Evolutionary conservation across 768 basidiomycete genomes (phyloP).

Genomic region (Artomyces pyxidatus): DNA sequence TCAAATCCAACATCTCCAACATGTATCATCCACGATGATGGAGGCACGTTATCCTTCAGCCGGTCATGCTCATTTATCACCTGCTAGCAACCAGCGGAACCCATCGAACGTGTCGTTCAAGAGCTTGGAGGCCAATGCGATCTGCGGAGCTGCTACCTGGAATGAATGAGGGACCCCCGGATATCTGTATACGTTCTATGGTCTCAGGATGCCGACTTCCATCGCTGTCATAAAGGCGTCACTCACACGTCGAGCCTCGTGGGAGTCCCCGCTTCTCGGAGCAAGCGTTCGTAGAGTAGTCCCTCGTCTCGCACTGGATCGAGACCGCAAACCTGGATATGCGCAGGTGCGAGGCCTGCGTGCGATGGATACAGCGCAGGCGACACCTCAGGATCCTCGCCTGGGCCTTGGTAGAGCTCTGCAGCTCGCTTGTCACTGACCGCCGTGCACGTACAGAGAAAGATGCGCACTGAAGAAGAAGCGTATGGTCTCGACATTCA

Average conservation of each 20-base stretch:
- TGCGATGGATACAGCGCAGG: slow-evolving; percentile 6
- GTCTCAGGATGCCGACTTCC: too few species aligned
- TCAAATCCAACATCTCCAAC: too few species aligned
- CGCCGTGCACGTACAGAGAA: background rate
- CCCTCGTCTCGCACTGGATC: slow-evolving; percentile 17
- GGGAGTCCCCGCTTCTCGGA: slow-evolving; percentile 11
- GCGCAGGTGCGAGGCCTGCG: slow-evolving; percentile 10
- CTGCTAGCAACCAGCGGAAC: background rate
- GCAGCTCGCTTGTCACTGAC: too few species aligned
- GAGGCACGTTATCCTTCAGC: too few species aligned
- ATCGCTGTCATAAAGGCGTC: background rate
- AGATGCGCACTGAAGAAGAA: background rate
- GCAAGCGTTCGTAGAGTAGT: slow-evolving; percentile 11
- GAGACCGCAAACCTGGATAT: slow-evolving; percentile 13
- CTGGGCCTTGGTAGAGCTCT: background rate
- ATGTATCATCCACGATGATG: too few species aligned
- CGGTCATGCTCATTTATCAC: too few species aligned
- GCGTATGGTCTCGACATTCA: background rate
- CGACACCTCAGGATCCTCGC: slow-evolving; percentile 4
- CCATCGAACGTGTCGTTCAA: background rate
- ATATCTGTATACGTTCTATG: too few species aligned
- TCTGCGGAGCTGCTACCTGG: background rate
- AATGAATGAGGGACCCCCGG: slow-evolving; percentile 6
- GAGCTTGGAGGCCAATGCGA: background rate
- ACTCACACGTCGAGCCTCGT: slow-evolving; percentile 10